phyloP scores from a whole-genome alignment of 495 filamentous ascomycete species.

The Neurospora sp. region DNA sequence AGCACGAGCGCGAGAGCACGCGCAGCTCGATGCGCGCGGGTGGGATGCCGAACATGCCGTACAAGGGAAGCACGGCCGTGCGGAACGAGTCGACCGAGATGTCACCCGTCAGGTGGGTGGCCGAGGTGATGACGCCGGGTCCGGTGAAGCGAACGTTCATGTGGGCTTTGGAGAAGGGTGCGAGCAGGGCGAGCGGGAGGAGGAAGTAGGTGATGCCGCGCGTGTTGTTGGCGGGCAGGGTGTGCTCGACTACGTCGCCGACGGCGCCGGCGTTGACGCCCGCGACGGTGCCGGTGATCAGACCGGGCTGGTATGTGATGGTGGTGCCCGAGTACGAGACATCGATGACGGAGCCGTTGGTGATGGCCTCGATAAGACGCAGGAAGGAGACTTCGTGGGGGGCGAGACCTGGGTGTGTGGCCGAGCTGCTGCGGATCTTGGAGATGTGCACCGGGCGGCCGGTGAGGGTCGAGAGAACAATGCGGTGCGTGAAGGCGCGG shows the following conservation, averaged over 20 bases:
- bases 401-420: constrained; percentile 75
- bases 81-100: constrained; percentile 86
- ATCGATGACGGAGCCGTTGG: constrained; percentile 89
- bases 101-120: constrained; percentile 63
- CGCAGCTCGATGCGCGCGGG: constrained; percentile 78
- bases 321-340: constrained; percentile 93
- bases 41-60: constrained; percentile 75
- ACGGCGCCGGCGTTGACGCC: constrained; percentile 49
- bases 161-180: constrained; percentile 82
- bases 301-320: constrained; percentile 78
- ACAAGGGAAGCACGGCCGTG: constrained; percentile 83
- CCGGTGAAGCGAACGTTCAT: constrained; percentile 84
- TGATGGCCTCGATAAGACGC: constrained; percentile 85
- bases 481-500: constrained; percentile 68
- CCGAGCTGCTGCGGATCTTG: constrained; percentile 78
- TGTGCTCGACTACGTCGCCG: constrained; percentile 67
- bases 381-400: constrained; percentile 92
- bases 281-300: constrained; percentile 71
- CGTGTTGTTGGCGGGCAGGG: constrained; percentile 60
- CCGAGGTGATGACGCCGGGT: constrained; percentile 84
- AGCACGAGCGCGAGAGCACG: constrained; percentile 67
- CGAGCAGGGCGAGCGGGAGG: constrained; percentile 76
- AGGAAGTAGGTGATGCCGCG: constrained; percentile 89
- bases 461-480: constrained; percentile 84
- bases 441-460: constrained; percentile 84